A percentile compares a stretch with the other conserved stretches of the same genome.
These are phyloP conservation scores for Capniomyces stellatus DNA, from an alignment of 371 early-diverging fungal species.

Conservation along the genomic window DNA sequence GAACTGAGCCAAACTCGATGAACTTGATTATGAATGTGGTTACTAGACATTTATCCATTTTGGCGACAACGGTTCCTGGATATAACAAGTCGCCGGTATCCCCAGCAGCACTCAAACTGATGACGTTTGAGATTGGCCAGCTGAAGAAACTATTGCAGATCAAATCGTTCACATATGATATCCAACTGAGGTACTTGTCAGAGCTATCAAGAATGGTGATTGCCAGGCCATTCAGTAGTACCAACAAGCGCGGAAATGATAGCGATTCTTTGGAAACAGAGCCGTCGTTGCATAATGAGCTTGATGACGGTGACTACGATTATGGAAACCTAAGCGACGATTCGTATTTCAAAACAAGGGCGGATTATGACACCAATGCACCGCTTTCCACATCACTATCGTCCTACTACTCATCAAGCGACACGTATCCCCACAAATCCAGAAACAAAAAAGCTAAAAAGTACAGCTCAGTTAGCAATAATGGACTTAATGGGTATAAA, in stretches of 20 bases:
- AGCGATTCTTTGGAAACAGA: too few species aligned
- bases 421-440: slow-evolving; percentile 4
- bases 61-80: slow-evolving; percentile 22
- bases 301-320: too few species aligned
- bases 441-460: too few species aligned
- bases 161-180: slow-evolving; percentile 25
- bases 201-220: slow-evolving; percentile 6
- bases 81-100: slow-evolving; percentile 15
- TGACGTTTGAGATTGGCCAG: slow-evolving; percentile 20
- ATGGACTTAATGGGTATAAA: too few species aligned
- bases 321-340: too few species aligned
- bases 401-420: neutral
- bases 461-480: too few species aligned
- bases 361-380: too few species aligned
- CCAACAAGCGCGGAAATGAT: too few species aligned
- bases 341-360: too few species aligned
- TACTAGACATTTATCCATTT: slow-evolving; percentile 19
- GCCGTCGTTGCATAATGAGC: too few species aligned
- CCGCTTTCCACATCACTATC: too few species aligned
- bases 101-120: slow-evolving; percentile 17
- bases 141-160: slow-evolving; percentile 24
- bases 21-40: slow-evolving; percentile 21
- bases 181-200: slow-evolving; percentile 24
- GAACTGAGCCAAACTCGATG: slow-evolving; percentile 16
- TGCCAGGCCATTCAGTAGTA: too few species aligned